Conservation (phyloP, 1,139 yeast species). For the Kodamaea suecica region DNA sequence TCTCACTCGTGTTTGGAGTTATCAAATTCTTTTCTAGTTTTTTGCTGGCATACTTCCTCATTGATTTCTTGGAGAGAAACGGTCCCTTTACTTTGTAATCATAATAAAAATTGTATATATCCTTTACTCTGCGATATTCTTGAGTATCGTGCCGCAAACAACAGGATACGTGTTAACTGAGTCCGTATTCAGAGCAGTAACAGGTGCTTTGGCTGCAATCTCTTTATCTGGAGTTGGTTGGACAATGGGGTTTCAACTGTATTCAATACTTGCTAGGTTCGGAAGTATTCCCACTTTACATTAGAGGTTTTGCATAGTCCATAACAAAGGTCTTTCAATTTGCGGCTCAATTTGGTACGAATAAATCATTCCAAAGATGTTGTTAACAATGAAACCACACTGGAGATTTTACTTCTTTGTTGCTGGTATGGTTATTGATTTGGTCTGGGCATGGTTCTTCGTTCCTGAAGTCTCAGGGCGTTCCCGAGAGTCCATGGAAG, state of each 20-base stretch:
- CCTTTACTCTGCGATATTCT: constrained; percentile 21
- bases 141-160: constrained; percentile 21
- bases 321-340: constrained; percentile 24
- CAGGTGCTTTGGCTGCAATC: constrained; percentile 22
- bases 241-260: constrained; percentile 25
- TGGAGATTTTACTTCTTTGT: constrained; percentile 57
- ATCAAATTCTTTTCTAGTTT: constrained; percentile 43
- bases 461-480: constrained; percentile 54
- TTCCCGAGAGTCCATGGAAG: constrained; percentile 56
- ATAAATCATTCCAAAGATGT: constrained; percentile 25
- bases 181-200: constrained; percentile 16
- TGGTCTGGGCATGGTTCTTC: constrained; percentile 51
- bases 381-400: constrained; percentile 39
- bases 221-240: constrained; percentile 24
- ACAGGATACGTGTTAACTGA: constrained; percentile 14
- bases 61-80: constrained; percentile 49
- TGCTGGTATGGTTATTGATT: constrained; percentile 39
- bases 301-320: constrained; percentile 23
- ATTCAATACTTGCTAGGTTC: constrained; percentile 24
- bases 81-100: constrained; percentile 29
- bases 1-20: constrained; percentile 47
- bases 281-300: constrained; percentile 23
- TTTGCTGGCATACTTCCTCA: constrained; percentile 42
- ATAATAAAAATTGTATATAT: constrained; percentile 16
- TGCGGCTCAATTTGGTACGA: constrained; percentile 26